These are phyloP conservation scores for Solanum virginianum DNA, from an alignment of 257 asterid genomes.

Conservation along the genomic window DNA sequence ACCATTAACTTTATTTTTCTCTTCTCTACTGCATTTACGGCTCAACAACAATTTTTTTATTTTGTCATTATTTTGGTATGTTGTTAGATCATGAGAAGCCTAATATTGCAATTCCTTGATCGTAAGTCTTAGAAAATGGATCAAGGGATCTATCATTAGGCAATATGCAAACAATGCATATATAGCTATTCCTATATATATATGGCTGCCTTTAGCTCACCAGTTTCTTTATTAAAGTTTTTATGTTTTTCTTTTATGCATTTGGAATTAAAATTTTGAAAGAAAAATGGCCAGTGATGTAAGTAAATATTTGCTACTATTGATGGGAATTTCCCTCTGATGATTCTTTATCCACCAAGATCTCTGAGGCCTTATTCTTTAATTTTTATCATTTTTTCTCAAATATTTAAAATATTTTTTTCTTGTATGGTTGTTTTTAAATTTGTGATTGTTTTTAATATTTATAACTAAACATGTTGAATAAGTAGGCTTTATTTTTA, in stretches of 20 bases:
- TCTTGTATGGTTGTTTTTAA: too few species aligned
- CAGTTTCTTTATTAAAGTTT: background rate
- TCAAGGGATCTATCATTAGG: slow-evolving; percentile 46
- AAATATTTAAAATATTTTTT: too few species aligned
- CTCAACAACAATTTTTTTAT: background rate
- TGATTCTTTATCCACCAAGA: slow-evolving; percentile 56
- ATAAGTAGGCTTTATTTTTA: too few species aligned
- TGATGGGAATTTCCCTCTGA: slow-evolving; percentile 35
- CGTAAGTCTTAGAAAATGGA: background rate
- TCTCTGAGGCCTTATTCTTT: slow-evolving; percentile 39
- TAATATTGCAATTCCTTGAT: slow-evolving; percentile 41
- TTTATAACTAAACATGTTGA: too few species aligned
- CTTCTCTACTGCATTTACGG: background rate
- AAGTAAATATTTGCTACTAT: slow-evolving; percentile 55
- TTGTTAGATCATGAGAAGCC: background rate
- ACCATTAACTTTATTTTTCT: background rate
- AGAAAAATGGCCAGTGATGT: slow-evolving; percentile 31
- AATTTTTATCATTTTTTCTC: too few species aligned
- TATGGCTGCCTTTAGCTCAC: slow-evolving; percentile 17
- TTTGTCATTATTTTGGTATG: background rate
- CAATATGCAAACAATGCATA: slow-evolving; percentile 12
- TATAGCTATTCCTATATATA: slow-evolving; percentile 11
- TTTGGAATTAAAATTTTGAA: background rate
- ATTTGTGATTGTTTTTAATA: too few species aligned
- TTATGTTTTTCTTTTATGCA: too few species aligned